These are phyloP conservation scores for Inga leiocalycina DNA, from an alignment of 306 rosid species.

Conservation along the genomic window DNA sequence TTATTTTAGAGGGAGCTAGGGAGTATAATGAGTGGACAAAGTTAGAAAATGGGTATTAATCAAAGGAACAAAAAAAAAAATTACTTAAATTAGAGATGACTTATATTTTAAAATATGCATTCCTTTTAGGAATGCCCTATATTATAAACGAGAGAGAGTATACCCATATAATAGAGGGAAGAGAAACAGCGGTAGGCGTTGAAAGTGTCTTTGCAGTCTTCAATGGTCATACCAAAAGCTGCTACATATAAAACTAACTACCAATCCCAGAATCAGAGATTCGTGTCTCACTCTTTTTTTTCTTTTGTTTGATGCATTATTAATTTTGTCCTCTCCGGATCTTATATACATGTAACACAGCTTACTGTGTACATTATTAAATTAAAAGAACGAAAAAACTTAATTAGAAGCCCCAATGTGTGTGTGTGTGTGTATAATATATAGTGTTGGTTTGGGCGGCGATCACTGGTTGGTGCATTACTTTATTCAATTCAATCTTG, in stretches of 20 bases:
- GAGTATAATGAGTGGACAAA: too few relatives aligned
- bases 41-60: too few relatives aligned
- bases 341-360: not conserved
- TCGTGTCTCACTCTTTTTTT: not conserved
- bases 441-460: not conserved
- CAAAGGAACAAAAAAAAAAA: too few relatives aligned
- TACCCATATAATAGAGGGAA: not conserved
- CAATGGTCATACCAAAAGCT: not conserved
- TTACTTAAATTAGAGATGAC: too few relatives aligned
- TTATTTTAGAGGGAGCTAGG: too few relatives aligned
- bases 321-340: not conserved
- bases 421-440: not conserved
- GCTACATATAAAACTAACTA: not conserved
- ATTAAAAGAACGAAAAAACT: not conserved
- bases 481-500: not conserved
- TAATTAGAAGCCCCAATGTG: not conserved
- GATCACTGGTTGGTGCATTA: not conserved
- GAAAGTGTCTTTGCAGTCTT: not conserved
- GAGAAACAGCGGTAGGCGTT: not conserved
- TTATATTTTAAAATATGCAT: too few relatives aligned
- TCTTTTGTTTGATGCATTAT: not conserved
- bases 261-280: not conserved
- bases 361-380: not conserved
- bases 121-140: too few relatives aligned
- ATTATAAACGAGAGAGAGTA: too few relatives aligned